Evolutionary conservation across 495 filamentous ascomycete genomes (phyloP).

Genomic region (Pseudevernia furfuracea): DNA sequence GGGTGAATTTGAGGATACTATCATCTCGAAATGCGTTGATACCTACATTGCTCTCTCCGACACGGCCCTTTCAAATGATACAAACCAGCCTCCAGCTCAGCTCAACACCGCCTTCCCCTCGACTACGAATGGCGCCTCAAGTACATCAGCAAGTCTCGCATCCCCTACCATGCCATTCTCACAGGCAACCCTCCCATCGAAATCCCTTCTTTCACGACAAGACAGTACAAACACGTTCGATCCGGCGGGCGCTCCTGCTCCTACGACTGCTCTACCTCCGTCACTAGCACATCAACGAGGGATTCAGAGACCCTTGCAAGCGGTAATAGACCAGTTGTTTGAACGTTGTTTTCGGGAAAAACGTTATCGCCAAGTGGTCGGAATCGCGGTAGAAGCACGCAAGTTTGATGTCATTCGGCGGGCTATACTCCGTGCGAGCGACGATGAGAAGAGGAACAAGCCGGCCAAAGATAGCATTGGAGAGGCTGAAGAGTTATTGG

Average conservation of each 20-base stretch:
- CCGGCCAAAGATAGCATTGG: slow-evolving; percentile 42
- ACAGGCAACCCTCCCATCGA: slow-evolving; percentile 80
- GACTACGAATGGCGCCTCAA: slow-evolving; percentile 53
- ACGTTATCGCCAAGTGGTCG: slow-evolving; percentile 94
- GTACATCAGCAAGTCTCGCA: slow-evolving; percentile 61
- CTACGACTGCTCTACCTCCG: slow-evolving; percentile 43
- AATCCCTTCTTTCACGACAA: slow-evolving; percentile 82
- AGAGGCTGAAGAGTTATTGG: slow-evolving; percentile 85
- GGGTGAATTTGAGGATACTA: slow-evolving; percentile 97
- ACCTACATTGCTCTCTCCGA: slow-evolving; percentile 88
- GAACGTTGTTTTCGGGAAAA: slow-evolving; percentile 81
- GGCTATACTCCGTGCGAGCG: slow-evolving; percentile 72
- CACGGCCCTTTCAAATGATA: slow-evolving; percentile 39
- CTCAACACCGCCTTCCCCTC: slow-evolving; percentile 65
- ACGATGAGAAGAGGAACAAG: slow-evolving; percentile 65
- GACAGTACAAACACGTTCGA: slow-evolving; percentile 53
- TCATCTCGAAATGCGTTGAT: slow-evolving; percentile 96
- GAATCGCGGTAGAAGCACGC: slow-evolving; percentile 93
- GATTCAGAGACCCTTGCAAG: slow-evolving; percentile 65
- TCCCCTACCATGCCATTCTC: slow-evolving; percentile 92
- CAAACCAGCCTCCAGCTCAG: slow-evolving; percentile 51
- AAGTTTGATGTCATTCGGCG: slow-evolving; percentile 82
- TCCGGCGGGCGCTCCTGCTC: slow-evolving; percentile 44
- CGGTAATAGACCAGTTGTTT: slow-evolving; percentile 80
- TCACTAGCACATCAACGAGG: slow-evolving; percentile 47